Conservation (phyloP, 345 rosid genomes). For the Sisymbrium irio region DNA sequence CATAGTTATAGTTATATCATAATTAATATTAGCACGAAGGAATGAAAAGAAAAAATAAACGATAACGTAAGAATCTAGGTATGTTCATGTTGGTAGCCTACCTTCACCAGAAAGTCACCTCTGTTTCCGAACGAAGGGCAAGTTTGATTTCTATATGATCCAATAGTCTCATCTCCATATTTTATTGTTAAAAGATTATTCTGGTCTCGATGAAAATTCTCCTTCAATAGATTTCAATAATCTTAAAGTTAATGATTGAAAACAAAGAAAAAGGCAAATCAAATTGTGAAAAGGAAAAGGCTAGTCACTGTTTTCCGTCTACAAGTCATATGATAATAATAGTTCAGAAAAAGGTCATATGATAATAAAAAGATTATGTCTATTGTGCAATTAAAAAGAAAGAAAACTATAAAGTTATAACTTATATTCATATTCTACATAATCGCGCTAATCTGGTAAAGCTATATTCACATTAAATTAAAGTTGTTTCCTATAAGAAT, state of each 20-base stretch:
- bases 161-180: neutral
- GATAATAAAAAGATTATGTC: too few species aligned
- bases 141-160: conserved; percentile 13
- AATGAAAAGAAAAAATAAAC: neutral
- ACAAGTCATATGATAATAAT: conserved; percentile 15
- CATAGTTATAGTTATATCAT: neutral
- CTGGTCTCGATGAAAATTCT: conserved; percentile 3
- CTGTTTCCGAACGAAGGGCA: conserved; percentile 26
- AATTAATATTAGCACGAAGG: neutral
- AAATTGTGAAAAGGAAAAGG: neutral
- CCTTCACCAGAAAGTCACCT: conserved; percentile 26
- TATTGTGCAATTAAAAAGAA: neutral
- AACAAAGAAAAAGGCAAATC: neutral
- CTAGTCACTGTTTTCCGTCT: conserved; percentile 16
- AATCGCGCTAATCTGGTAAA: conserved; percentile 4
- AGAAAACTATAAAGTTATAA: neutral
- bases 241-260: conserved; percentile 11
- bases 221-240: neutral
- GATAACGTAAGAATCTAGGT: conserved; percentile 30
- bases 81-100: conserved; percentile 34
- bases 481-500: neutral
- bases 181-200: neutral
- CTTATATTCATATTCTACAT: neutral
- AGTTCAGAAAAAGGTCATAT: too few species aligned
- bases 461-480: neutral